Percentiles rank a stretch among this genome's conserved stretches.
phyloP scores from a whole-genome alignment of 2,329 filamentous ascomycete genomes.

The Parasarocladium wereldwijsianum region DNA sequence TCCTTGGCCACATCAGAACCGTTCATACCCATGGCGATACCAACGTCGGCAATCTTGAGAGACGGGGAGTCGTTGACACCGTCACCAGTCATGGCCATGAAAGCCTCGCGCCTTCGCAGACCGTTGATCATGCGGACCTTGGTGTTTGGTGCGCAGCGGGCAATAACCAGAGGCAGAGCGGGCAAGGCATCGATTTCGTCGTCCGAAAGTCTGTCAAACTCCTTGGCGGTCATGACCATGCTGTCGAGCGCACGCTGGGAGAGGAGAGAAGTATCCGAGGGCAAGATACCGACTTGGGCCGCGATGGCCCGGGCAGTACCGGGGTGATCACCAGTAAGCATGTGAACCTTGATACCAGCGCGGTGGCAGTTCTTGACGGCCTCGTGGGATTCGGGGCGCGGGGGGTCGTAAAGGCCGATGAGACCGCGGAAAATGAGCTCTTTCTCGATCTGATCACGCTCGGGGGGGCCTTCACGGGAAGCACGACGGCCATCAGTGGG shows the following conservation, averaged over 20 bases:
- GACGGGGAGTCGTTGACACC: slow-evolving; percentile 55
- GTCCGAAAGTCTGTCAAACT: slow-evolving; percentile 52
- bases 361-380: slow-evolving; percentile 43
- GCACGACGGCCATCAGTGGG: slow-evolving; percentile 1
- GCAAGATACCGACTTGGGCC: slow-evolving; percentile 47
- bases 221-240: slow-evolving; percentile 52
- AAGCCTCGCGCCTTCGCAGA: slow-evolving; percentile 44
- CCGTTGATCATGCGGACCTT: slow-evolving; percentile 61
- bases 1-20: slow-evolving; percentile 54
- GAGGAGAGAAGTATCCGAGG: slow-evolving; percentile 22
- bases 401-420: slow-evolving; percentile 60
- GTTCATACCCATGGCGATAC: slow-evolving; percentile 52
- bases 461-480: slow-evolving; percentile 2
- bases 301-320: slow-evolving; percentile 52
- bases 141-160: slow-evolving; percentile 50
- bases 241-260: slow-evolving; percentile 34
- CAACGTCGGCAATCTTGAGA: slow-evolving; percentile 50
- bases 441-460: slow-evolving; percentile 39
- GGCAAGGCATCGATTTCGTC: slow-evolving; percentile 47
- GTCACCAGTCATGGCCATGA: slow-evolving; percentile 54
- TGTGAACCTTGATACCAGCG: slow-evolving; percentile 50
- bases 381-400: slow-evolving; percentile 48
- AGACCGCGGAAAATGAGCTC: slow-evolving; percentile 53
- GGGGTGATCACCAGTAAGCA: slow-evolving; percentile 57
- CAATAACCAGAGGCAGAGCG: slow-evolving; percentile 48